A percentile compares a stretch with the other conserved stretches of the same genome.
These are phyloP conservation scores for Neurospora sp. DNA, from an alignment of 495 filamentous ascomycete genomes.

Conservation along the genomic window DNA sequence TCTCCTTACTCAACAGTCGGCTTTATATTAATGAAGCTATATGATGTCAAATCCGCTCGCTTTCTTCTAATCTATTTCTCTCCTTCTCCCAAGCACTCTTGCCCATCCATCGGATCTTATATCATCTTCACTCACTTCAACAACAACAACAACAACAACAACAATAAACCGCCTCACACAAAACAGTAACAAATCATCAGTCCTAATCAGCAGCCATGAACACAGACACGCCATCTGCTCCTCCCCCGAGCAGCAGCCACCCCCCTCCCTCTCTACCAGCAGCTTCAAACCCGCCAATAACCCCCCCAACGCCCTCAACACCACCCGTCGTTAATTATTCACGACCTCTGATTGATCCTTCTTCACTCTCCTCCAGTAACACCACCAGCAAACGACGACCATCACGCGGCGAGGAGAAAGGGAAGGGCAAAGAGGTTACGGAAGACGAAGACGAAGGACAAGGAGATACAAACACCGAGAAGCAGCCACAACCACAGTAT, in stretches of 20 bases:
- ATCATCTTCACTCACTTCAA: not conserved
- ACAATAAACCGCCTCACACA: not conserved
- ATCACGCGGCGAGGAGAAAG: not conserved
- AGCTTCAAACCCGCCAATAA: not conserved
- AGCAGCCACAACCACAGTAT: not conserved
- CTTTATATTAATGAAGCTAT: not conserved
- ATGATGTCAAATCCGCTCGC: not conserved
- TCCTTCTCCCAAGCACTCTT: not conserved
- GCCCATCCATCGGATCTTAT: not conserved
- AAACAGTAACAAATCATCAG: not conserved
- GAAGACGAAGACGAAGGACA: too few relatives aligned
- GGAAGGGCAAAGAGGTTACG: not conserved
- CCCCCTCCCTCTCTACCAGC: too few relatives aligned
- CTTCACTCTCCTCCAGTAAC: not conserved
- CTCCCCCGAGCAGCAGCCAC: not conserved
- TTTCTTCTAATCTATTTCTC: not conserved
- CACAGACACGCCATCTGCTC: not conserved
- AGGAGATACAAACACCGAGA: not conserved
- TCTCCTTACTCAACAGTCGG: not conserved
- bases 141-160: not conserved
- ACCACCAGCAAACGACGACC: not conserved
- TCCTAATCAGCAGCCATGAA: not conserved
- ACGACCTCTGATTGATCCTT: not conserved
- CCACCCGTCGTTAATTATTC: not conserved
- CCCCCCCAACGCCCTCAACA: not conserved